Conservation (phyloP, 345 rosid species). For the Salix udensis region DNA sequence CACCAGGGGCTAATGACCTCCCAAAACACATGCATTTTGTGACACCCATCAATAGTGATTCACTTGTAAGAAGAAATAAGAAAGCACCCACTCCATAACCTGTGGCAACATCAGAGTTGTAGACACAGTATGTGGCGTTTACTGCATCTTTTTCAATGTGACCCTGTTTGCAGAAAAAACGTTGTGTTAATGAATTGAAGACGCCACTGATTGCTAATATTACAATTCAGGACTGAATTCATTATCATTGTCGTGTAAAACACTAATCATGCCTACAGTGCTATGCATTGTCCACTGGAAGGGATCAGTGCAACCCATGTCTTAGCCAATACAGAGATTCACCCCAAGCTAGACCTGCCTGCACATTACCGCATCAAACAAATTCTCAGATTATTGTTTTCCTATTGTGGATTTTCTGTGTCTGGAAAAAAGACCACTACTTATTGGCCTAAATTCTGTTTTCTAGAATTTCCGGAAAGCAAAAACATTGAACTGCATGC, state of each 20-base stretch:
- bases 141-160: constrained; percentile 32
- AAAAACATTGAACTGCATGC: neutral
- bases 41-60: constrained; percentile 84
- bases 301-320: neutral
- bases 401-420: neutral
- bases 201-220: neutral
- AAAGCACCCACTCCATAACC: constrained; percentile 96
- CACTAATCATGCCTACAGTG: neutral
- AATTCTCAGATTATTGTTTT: neutral
- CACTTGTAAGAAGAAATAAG: constrained; percentile 81
- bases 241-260: neutral
- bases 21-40: constrained; percentile 97
- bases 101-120: constrained; percentile 88
- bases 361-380: neutral
- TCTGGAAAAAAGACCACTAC: neutral
- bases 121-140: constrained; percentile 68
- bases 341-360: neutral
- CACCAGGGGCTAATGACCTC: constrained; percentile 74
- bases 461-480: neutral
- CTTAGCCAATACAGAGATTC: neutral
- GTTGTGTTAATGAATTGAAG: neutral
- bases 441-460: neutral
- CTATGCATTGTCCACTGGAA: neutral
- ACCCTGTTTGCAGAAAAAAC: constrained; percentile 47
- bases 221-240: neutral